Conservation (phyloP, 2,329 filamentous ascomycete species). For the Ophiostoma tasmaniense region DNA sequence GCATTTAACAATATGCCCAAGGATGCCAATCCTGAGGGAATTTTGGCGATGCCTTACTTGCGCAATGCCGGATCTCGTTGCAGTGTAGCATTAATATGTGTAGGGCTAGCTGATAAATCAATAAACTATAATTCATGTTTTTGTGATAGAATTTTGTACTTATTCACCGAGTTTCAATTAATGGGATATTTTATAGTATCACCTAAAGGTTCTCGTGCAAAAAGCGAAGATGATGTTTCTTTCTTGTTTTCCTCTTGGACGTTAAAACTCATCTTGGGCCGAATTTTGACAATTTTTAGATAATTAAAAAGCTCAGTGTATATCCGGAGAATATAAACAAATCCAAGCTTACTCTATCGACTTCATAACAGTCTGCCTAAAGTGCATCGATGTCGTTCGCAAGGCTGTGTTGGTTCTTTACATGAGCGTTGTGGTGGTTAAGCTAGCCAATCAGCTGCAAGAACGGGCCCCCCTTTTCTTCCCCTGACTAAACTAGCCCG, state of each 20-base stretch:
- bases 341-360: neutral
- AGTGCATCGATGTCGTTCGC: neutral
- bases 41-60: neutral
- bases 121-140: too few species aligned
- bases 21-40: neutral
- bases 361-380: neutral
- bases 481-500: conserved; percentile 6
- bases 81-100: neutral
- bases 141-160: too few species aligned
- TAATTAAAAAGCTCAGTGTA: neutral
- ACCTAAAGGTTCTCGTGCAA: too few species aligned
- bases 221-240: neutral
- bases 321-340: neutral
- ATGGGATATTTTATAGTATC: too few species aligned
- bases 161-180: too few species aligned
- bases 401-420: conserved; percentile 2
- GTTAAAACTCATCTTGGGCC: neutral
- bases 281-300: neutral
- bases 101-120: neutral
- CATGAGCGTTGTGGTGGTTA: neutral
- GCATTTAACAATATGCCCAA: neutral
- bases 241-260: neutral
- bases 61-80: neutral
- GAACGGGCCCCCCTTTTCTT: neutral
- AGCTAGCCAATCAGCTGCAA: neutral